Conservation (phyloP, 257 asterid genomes). For the Oldenlandia corymbosa region DNA sequence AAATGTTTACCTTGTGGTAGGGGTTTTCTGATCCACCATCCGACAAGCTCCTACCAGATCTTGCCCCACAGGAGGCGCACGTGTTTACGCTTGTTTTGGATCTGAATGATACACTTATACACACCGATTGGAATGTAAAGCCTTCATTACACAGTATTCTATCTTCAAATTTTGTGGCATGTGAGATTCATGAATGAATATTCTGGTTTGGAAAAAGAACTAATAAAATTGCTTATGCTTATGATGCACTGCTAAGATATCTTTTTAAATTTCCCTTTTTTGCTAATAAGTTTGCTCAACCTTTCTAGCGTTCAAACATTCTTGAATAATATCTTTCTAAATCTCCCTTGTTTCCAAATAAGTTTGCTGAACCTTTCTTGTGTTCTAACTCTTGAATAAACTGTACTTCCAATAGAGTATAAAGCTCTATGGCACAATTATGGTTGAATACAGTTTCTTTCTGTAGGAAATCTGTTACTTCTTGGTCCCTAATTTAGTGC, state of each 20-base stretch:
- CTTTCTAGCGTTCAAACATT: no score
- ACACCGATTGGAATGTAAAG: conserved; percentile 82
- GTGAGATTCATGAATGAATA: not conserved
- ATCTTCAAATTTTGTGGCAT: not conserved
- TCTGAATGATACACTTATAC: conserved; percentile 74
- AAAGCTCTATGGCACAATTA: not conserved
- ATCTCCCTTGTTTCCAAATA: no score
- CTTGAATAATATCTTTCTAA: no score
- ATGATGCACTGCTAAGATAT: not conserved
- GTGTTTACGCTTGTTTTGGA: conserved; percentile 86
- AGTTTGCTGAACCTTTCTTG: no score
- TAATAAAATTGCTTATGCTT: not conserved
- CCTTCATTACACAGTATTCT: not conserved
- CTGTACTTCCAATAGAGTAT: no score
- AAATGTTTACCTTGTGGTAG: conserved; percentile 27
- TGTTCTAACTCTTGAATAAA: not conserved
- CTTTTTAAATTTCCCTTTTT: not conserved
- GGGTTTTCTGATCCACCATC: conserved; percentile 84
- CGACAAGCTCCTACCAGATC: conserved; percentile 86
- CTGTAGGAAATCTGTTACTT: not conserved
- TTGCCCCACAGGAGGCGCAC: conserved; percentile 77
- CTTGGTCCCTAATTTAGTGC: not conserved
- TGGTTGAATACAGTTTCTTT: not conserved
- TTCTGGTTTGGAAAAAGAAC: not conserved
- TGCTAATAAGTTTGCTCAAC: not conserved